phyloP scores from a whole-genome alignment of 306 rosid species.

The Dryas alaskensis region DNA sequence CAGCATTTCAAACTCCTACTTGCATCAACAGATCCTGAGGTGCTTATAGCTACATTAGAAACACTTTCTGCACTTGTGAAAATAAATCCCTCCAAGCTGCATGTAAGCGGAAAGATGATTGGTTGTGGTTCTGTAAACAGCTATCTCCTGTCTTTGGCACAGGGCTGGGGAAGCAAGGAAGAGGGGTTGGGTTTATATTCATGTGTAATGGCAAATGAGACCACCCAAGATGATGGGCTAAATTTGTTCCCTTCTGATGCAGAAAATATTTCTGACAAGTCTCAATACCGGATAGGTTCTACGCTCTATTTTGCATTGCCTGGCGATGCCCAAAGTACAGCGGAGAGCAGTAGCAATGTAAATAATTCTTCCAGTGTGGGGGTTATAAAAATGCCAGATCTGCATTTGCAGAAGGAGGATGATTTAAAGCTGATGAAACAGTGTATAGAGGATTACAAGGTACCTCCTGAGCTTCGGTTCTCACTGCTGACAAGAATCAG shows the following conservation, averaged over 20 bases:
- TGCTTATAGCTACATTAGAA: conserved; percentile 78
- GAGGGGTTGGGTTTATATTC: conserved; percentile 94
- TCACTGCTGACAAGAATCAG: conserved; percentile 84
- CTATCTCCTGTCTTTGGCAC: conserved; percentile 85
- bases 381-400: conserved; percentile 77
- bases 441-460: conserved; percentile 68
- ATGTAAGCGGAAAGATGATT: conserved; percentile 87
- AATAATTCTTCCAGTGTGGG: conserved; percentile 45
- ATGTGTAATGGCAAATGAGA: conserved; percentile 80
- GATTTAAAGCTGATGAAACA: conserved; percentile 71
- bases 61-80: conserved; percentile 89
- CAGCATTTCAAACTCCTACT: conserved; percentile 96
- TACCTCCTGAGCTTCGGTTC: conserved; percentile 76
- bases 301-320: conserved; percentile 90
- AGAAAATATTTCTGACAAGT: conserved; percentile 59
- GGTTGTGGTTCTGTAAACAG: conserved; percentile 89
- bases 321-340: conserved; percentile 52
- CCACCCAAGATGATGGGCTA: conserved; percentile 63
- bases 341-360: conserved; percentile 42
- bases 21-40: conserved; percentile 89
- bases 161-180: conserved; percentile 99
- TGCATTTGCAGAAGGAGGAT: conserved; percentile 75
- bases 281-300: conserved; percentile 73
- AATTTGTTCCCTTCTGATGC: conserved; percentile 79
- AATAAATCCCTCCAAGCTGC: conserved; percentile 89